Evolutionary conservation across 352 stramenopile genomes (phyloP), one percentile per base, ranked within the genome.

Genomic region (Nannochloropsis limnetica): DNA sequence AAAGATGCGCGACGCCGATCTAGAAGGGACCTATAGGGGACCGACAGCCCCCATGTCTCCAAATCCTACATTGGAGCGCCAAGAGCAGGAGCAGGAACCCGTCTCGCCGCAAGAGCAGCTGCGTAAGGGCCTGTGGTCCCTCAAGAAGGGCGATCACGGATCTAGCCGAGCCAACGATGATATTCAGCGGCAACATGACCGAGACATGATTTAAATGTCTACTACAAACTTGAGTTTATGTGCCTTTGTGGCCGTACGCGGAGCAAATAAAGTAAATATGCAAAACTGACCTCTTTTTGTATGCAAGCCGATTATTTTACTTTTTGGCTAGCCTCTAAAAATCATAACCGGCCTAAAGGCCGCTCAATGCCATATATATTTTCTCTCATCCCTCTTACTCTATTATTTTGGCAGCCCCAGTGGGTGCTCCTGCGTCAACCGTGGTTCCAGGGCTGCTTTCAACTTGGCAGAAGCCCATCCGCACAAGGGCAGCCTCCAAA

Each of bases 401-500:
- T 49, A 20, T 49, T n/a, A n/a, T n/a, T n/a, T n/a, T n/a, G n/a
- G n/a, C n/a, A n/a, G n/a, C n/a, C n/a, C n/a, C 37, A 49, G 8
- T 6, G 37, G 17, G 8, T 3, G 2, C 4, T 15, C 17, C 8
- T 49, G 37, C 37, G 17, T 15, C 2, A 49, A 1, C 37, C 37
- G 1, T 49, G 1, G 8, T 14, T 49, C 4, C 37, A 17, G 37
- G 4, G 17, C 4, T 49, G 37, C 8, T 20, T 49, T 49, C 37
- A 49, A 1, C 37, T 4, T 25, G 2, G 61, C 61, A 74, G 22
- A 86, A n/a, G 17, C 74, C 54, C 83, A 86, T 86, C 28, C 68
- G 81, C 20, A 86, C 25, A 22, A 88, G 32, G 14, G 83, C 81
- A 61, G 88, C 81, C 37, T 88, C 86, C 4, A 88, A 29, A 29